Percentiles rank a stretch among this genome's conserved stretches.
These are phyloP conservation scores for Aspergillus mulundensis DNA, from an alignment of 495 filamentous ascomycete genomes.

Conservation along the genomic window DNA sequence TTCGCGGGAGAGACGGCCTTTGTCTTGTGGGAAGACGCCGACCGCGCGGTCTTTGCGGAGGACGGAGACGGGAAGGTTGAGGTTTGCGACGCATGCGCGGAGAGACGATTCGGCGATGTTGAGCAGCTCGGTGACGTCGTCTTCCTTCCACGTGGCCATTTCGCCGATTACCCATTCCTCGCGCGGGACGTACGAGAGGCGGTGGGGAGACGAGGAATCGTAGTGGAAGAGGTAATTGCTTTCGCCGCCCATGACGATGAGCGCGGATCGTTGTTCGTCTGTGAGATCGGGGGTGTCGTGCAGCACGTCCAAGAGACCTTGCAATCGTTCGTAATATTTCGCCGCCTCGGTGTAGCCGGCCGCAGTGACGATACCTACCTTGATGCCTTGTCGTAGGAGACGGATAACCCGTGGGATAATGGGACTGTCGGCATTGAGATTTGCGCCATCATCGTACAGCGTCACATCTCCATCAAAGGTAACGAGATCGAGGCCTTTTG, in stretches of 20 bases:
- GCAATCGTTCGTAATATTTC: conserved; percentile 77
- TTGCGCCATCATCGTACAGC: conserved; percentile 89
- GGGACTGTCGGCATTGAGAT: conserved; percentile 65
- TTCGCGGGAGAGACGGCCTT: conserved; percentile 72
- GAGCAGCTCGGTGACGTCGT: conserved; percentile 71
- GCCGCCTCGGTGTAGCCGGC: conserved; percentile 88
- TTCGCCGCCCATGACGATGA: conserved; percentile 89
- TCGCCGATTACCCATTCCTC: conserved; percentile 77
- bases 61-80: conserved; percentile 71
- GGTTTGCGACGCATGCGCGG: conserved; percentile 67
- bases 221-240: conserved; percentile 87
- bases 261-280: conserved; percentile 59
- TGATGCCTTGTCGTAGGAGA: conserved; percentile 57
- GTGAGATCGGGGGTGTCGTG: conserved; percentile 56
- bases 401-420: conserved; percentile 74
- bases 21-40: conserved; percentile 66
- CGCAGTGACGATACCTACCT: conserved; percentile 92
- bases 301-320: conserved; percentile 82
- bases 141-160: conserved; percentile 80
- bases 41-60: conserved; percentile 92
- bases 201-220: conserved; percentile 31
- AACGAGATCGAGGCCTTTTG: conserved; percentile 63
- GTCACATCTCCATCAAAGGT: conserved; percentile 99
- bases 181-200: conserved; percentile 58
- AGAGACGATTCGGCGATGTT: conserved; percentile 83